Evolutionary conservation across 768 basidiomycete genomes (phyloP), one percentile per base, ranked within the genome.

Genomic region (Leccinum longicurvipes): DNA sequence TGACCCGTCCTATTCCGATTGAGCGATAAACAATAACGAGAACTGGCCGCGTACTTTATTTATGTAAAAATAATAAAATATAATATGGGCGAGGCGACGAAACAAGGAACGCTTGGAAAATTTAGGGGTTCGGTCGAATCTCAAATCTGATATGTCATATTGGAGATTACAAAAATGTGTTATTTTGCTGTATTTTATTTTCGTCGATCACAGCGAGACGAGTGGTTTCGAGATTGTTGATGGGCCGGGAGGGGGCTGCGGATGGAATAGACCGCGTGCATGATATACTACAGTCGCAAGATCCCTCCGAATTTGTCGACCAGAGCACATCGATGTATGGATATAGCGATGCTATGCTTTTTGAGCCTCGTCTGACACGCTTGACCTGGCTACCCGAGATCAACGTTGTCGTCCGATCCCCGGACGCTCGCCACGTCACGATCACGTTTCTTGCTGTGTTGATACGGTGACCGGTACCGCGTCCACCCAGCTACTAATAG

Each of bases 341-440:
- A 39, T 39, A 39, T n/a, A n/a, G n/a, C 36, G 36, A 39, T 39
- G 17, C 39, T 2, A 41, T 19, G 39, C 39, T 41, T 41, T 23
- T 41, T 23, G 47, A 56, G 47, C 28, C 32, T 23, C 39, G 44
- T 45, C 41, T 36, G 42, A 44, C 58, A 50, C 46, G 17, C 17
- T 29, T 17, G 52, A 44, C 25, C 11, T 46, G 44, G 15, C 28
- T 57, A 62, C 36, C 45, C 60, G 62, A 60, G 58, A 53, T 39
- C 53, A 46, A 59, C 31, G 31, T 34, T 47, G 19, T 31, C 23
- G 21, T 23, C 59, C 54, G 63, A 61, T 45, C 5, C 5, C 27
- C 63, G 63, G 59, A 24, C 15, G 7, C 5, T n/a, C 14, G 55
- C 60, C 64, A 64, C 63, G 65, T 64, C 63, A 64, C 42, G 14